Percentiles rank a stretch among this genome's conserved stretches.
These are phyloP conservation scores for Scheffersomyces cryptocercus DNA, from an alignment of 1,139 yeast genomes.

Conservation along the genomic window DNA sequence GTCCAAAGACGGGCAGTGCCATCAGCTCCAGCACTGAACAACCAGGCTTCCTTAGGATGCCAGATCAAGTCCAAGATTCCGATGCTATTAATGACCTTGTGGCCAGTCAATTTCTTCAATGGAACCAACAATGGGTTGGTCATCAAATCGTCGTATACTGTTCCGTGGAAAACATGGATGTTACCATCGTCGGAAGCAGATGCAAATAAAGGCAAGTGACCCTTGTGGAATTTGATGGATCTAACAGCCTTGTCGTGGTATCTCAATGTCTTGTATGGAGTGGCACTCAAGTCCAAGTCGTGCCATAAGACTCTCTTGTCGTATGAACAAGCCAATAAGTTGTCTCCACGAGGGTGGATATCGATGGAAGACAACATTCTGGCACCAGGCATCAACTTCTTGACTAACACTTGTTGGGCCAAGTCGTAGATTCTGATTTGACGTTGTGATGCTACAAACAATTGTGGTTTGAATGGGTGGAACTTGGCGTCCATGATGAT, in stretches of 20 bases:
- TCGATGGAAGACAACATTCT: slow-evolving; percentile 91
- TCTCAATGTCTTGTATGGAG: slow-evolving; percentile 94
- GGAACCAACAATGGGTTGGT: slow-evolving; percentile 96
- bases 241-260: slow-evolving; percentile 96
- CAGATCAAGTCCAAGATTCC: slow-evolving; percentile 91
- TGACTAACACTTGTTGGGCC: slow-evolving; percentile 78
- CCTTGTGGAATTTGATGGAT: slow-evolving; percentile 79
- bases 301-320: slow-evolving; percentile 98
- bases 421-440: slow-evolving; percentile 88
- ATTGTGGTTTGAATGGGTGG: slow-evolving; percentile 95
- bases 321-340: slow-evolving; percentile 85
- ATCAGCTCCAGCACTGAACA: slow-evolving; percentile 98
- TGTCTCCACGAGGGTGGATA: slow-evolving; percentile 96
- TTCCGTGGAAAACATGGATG: slow-evolving; percentile 94
- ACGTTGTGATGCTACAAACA: slow-evolving; percentile 92
- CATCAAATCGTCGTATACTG: slow-evolving; percentile 94
- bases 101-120: slow-evolving; percentile 92
- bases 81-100: slow-evolving; percentile 71
- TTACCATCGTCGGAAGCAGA: slow-evolving; percentile 96
- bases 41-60: slow-evolving; percentile 99
- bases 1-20: slow-evolving; percentile 97
- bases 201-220: slow-evolving; percentile 83
- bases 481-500: slow-evolving; percentile 93
- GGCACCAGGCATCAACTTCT: slow-evolving; percentile 92
- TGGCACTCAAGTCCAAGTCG: slow-evolving; percentile 83